phyloP scores from a whole-genome alignment of 352 stramenopile species.

The Phytophthora boehmeriae region DNA sequence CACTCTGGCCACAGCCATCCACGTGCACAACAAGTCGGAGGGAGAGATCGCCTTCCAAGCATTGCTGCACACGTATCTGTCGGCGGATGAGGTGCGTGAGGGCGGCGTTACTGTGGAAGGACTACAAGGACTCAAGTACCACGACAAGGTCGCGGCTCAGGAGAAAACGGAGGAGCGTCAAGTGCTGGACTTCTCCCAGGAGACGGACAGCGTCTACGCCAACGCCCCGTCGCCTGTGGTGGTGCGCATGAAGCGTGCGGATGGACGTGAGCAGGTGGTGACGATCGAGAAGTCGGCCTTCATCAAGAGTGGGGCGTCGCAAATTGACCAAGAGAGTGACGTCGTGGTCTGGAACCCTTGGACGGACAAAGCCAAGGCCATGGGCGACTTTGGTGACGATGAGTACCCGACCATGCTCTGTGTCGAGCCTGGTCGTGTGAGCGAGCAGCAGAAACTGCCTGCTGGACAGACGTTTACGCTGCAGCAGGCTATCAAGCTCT shows the following conservation, averaged over 20 bases:
- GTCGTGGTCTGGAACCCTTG: conserved; percentile 96
- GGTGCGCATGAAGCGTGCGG: conserved; percentile 64
- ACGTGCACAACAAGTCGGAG: conserved; percentile 90
- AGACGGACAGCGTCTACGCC: conserved; percentile 91
- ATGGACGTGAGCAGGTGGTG: conserved; percentile 62
- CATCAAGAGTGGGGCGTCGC: conserved; percentile 46
- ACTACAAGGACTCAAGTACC: conserved; percentile 83
- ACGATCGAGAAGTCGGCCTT: conserved; percentile 79
- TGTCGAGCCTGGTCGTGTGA: conserved; percentile 93
- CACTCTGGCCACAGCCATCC: conserved; percentile 86
- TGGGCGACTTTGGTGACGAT: conserved; percentile 95
- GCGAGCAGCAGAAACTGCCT: conserved; percentile 63
- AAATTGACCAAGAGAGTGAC: conserved; percentile 56
- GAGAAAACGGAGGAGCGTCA: conserved; percentile 67
- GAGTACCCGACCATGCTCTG: conserved; percentile 96
- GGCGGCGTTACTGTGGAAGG: conserved; percentile 74
- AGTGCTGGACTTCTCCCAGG: conserved; percentile 65
- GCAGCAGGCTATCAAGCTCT: conserved; percentile 70
- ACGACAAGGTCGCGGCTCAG: conserved; percentile 88
- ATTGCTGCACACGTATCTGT: conserved; percentile 95
- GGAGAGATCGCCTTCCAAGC: conserved; percentile 92
- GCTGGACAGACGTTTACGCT: conserved; percentile 64
- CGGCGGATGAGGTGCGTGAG: conserved; percentile 77
- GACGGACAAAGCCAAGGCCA: conserved; percentile 91
- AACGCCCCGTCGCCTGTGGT: conserved; percentile 69